Evolutionary conservation across 768 basidiomycete genomes (phyloP).

Genomic region (Lactarius sanguifluus): DNA sequence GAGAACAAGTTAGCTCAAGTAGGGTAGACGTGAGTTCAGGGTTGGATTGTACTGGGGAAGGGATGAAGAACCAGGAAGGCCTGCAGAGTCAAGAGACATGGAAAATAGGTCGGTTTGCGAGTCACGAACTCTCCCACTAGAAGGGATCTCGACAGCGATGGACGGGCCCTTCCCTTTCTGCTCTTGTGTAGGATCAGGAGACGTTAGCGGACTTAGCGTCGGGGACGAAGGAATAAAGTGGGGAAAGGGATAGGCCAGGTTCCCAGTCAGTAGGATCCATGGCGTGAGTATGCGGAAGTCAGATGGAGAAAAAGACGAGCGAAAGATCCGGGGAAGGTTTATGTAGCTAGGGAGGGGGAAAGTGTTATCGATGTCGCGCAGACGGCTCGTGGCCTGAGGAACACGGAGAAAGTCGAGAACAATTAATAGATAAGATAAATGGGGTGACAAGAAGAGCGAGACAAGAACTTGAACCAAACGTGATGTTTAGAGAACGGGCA

Average conservation of each 20-base stretch:
- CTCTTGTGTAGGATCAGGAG: slow-evolving; percentile 10
- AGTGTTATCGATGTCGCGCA: slow-evolving; percentile 52
- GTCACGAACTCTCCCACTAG: slow-evolving; percentile 36
- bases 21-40: slow-evolving; percentile 17
- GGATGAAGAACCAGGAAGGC: slow-evolving; percentile 31
- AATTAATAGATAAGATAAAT: slow-evolving; percentile 18
- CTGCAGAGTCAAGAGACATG: slow-evolving; percentile 29
- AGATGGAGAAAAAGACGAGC: not conserved
- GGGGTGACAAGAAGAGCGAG: not conserved
- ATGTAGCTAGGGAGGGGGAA: slow-evolving; percentile 50
- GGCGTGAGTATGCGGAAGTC: slow-evolving; percentile 14
- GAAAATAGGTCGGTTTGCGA: slow-evolving; percentile 32
- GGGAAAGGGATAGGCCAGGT: slow-evolving; percentile 10
- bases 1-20: slow-evolving; percentile 8
- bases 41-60: slow-evolving; percentile 18
- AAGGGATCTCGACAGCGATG: slow-evolving; percentile 51
- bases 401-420: slow-evolving; percentile 12
- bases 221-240: slow-evolving; percentile 6
- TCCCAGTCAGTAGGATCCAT: slow-evolving; percentile 13
- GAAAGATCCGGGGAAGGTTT: slow-evolving; percentile 34
- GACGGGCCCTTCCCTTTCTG: slow-evolving; percentile 59
- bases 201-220: slow-evolving; percentile 4
- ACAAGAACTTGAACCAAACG: not conserved
- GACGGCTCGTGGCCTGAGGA: slow-evolving; percentile 42
- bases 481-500: slow-evolving; percentile 1